These are phyloP conservation scores for Ustilago hordei DNA, from an alignment of 1,284 basidiomycete genomes.

Conservation along the genomic window DNA sequence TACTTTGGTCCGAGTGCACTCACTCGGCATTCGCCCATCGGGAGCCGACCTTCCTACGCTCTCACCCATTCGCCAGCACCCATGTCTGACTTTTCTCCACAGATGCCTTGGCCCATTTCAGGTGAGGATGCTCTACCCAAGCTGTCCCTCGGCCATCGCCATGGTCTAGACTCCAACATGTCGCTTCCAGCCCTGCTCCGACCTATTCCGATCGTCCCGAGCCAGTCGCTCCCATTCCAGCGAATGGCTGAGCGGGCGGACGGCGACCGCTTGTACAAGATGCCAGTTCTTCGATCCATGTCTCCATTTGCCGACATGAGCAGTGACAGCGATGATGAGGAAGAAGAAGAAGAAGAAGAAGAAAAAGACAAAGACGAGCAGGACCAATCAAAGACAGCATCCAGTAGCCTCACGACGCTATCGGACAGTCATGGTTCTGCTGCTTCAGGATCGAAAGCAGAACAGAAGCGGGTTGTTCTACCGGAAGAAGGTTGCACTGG, in stretches of 20 bases:
- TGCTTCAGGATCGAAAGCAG: not conserved
- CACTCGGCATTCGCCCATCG: not conserved
- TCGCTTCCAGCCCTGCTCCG: conserved; percentile 14
- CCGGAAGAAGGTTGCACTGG: conserved; percentile 37
- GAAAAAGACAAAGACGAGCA: not conserved
- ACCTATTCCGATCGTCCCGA: not conserved
- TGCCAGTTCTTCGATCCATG: conserved; percentile 41
- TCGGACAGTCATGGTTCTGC: not conserved
- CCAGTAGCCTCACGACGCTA: not conserved
- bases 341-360: conserved; percentile 4
- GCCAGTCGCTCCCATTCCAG: not conserved
- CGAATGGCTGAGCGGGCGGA: not conserved
- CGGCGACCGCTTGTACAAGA: conserved; percentile 38
- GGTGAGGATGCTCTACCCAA: conserved; percentile 23
- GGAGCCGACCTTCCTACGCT: not conserved
- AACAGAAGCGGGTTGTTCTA: not conserved
- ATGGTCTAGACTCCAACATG: conserved; percentile 9
- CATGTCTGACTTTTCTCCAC: conserved; percentile 13
- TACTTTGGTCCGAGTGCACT: not conserved
- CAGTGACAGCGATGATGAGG: conserved; percentile 43
- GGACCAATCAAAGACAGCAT: not conserved
- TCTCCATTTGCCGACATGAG: conserved; percentile 40
- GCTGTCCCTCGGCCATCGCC: conserved; percentile 23
- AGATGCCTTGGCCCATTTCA: conserved; percentile 14
- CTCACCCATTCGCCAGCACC: conserved; percentile 21